Evolutionary conservation across 2,329 filamentous ascomycete genomes (phyloP).

Genomic region (Fusarium sp.): DNA sequence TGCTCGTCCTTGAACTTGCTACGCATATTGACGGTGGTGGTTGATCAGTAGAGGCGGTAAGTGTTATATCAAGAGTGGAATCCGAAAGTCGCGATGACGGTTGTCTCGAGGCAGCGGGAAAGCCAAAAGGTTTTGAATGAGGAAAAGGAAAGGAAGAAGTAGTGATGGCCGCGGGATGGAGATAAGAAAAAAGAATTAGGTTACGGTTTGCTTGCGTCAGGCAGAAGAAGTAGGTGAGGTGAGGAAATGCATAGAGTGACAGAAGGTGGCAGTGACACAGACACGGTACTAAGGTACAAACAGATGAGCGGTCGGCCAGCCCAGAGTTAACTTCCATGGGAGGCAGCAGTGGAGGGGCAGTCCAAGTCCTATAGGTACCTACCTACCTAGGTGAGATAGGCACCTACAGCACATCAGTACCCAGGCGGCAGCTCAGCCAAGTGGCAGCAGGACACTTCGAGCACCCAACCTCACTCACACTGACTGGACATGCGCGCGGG

Average conservation of each 20-base stretch:
- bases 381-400: no score
- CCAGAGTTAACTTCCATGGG: not conserved
- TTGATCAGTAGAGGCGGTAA: constrained; percentile 31
- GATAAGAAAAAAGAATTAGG: constrained; percentile 39
- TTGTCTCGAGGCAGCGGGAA: constrained; percentile 6
- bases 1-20: constrained; percentile 99
- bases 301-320: constrained; percentile 46
- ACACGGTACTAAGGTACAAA: constrained; percentile 35
- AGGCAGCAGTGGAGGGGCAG: constrained; percentile 35
- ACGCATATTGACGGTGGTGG: constrained; percentile 75
- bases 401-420: not conserved
- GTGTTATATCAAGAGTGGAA: constrained; percentile 24
- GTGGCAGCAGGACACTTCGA: constrained; percentile 31
- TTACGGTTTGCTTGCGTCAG: constrained; percentile 46
- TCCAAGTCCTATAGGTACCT: constrained; percentile 20
- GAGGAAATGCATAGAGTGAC: constrained; percentile 41
- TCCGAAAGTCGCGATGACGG: constrained; percentile 16
- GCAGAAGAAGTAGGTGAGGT: constrained; percentile 39
- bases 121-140: not conserved
- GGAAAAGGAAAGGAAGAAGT: constrained; percentile 22
- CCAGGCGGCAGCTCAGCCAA: constrained; percentile 31
- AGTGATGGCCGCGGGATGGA: constrained; percentile 28
- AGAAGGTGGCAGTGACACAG: constrained; percentile 41
- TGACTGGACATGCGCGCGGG: constrained; percentile 44
- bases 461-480: constrained; percentile 29